A percentile compares a stretch with the other conserved stretches of the same genome.
These are phyloP conservation scores for Neonectria ditissima DNA, from an alignment of 2,329 filamentous ascomycete species.

Conservation along the genomic window DNA sequence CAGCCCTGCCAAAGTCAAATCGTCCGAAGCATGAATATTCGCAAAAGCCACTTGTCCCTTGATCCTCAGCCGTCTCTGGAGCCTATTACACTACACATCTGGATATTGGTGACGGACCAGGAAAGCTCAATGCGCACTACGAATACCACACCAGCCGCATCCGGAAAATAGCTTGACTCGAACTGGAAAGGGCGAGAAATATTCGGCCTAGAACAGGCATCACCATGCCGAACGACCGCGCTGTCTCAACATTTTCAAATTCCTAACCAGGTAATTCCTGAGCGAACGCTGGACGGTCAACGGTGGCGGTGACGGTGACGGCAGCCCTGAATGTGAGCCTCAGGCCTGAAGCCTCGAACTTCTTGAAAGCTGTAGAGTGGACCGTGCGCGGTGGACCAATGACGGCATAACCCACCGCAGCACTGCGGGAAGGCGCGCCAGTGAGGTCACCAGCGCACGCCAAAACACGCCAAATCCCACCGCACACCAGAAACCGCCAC, in stretches of 20 bases:
- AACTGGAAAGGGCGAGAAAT: neutral
- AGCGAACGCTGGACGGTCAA: neutral
- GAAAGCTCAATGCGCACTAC: neutral
- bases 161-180: neutral
- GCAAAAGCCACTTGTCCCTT: too few relatives aligned
- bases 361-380: neutral
- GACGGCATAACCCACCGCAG: conserved; percentile 38
- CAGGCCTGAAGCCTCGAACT: too few relatives aligned
- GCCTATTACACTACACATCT: neutral
- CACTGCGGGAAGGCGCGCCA: conserved; percentile 29
- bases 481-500: conserved; percentile 15
- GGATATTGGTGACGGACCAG: neutral
- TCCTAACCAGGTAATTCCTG: neutral
- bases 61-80: neutral
- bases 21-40: neutral
- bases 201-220: neutral
- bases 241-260: neutral
- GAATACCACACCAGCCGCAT: neutral
- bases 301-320: neutral
- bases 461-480: conserved; percentile 8
- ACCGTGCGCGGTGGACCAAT: neutral
- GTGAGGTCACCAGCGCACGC: conserved; percentile 41
- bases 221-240: neutral
- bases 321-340: neutral
- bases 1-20: neutral